Percentiles rank a stretch among this genome's conserved stretches.
These are phyloP conservation scores for Carex cristatella DNA, from an alignment of 176 grass and related monocot genomes.

Conservation along the genomic window DNA sequence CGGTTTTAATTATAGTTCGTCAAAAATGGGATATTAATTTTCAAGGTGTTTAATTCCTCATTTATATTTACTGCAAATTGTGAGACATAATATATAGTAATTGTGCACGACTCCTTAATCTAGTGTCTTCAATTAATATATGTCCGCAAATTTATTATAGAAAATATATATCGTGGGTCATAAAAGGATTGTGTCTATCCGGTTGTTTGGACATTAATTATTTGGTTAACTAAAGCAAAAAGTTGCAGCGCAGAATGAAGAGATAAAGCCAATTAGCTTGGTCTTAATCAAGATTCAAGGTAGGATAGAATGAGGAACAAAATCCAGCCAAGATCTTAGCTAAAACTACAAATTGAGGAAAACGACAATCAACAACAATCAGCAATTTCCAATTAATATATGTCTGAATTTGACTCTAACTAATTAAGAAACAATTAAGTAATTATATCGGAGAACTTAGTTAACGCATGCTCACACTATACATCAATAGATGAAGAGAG, in stretches of 20 bases:
- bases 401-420: slow-evolving; percentile 17
- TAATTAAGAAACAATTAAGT: neutral
- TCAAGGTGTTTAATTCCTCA: too few species aligned
- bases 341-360: slow-evolving; percentile 7
- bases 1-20: too few species aligned
- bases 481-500: slow-evolving; percentile 9
- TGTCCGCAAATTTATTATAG: too few species aligned
- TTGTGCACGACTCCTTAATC: neutral
- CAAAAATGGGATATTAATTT: too few species aligned
- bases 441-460: neutral
- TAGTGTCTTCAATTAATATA: neutral
- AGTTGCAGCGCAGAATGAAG: neutral
- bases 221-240: neutral
- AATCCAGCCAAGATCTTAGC: slow-evolving; percentile 25
- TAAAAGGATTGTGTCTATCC: neutral
- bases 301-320: slow-evolving; percentile 19
- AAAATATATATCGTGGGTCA: neutral
- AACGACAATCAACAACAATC: slow-evolving; percentile 11
- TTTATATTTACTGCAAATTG: too few species aligned
- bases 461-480: neutral
- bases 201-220: neutral
- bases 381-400: slow-evolving; percentile 15
- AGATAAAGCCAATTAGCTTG: neutral
- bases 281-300: slow-evolving; percentile 25
- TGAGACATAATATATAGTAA: too few species aligned